A percentile compares a stretch with the other conserved stretches of the same genome.
These are phyloP conservation scores for Coprinopsis sp. DNA, from an alignment of 768 basidiomycete species.

Conservation along the genomic window DNA sequence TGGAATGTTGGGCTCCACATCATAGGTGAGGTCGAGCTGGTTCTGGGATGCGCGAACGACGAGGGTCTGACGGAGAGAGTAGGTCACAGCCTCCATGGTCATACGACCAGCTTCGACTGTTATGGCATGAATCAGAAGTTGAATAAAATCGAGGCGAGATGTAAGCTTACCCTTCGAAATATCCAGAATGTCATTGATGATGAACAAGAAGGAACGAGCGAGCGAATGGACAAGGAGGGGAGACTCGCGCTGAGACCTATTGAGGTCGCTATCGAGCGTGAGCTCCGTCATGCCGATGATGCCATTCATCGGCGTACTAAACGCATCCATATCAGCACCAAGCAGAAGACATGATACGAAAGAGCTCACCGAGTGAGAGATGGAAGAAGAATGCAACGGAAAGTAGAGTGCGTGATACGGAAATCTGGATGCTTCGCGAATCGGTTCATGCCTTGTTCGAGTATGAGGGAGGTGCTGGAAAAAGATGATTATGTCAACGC, in stretches of 20 bases:
- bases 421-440: constrained; percentile 8
- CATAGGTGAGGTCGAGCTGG: constrained; percentile 92
- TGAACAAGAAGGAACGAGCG: constrained; percentile 86
- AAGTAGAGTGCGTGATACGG: background rate
- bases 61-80: constrained; percentile 94
- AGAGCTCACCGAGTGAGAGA: constrained; percentile 46
- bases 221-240: constrained; percentile 92
- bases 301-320: constrained; percentile 99
- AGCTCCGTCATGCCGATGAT: constrained; percentile 99
- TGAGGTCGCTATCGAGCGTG: constrained; percentile 93
- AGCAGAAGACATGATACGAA: background rate
- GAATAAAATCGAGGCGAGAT: background rate
- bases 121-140: background rate
- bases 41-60: constrained; percentile 97
- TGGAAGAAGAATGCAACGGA: background rate
- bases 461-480: constrained; percentile 35
- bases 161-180: constrained; percentile 90
- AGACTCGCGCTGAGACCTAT: constrained; percentile 91
- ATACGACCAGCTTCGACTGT: constrained; percentile 99
- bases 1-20: constrained; percentile 92
- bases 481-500: constrained; percentile 4
- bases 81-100: constrained; percentile 99
- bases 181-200: constrained; percentile 99
- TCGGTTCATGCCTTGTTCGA: constrained; percentile 21
- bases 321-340: background rate